Evolutionary conservation across 1,139 yeast species (phyloP), one percentile per base, ranked within the genome.

Genomic region (Spencermartinsiella ligniputridi): DNA sequence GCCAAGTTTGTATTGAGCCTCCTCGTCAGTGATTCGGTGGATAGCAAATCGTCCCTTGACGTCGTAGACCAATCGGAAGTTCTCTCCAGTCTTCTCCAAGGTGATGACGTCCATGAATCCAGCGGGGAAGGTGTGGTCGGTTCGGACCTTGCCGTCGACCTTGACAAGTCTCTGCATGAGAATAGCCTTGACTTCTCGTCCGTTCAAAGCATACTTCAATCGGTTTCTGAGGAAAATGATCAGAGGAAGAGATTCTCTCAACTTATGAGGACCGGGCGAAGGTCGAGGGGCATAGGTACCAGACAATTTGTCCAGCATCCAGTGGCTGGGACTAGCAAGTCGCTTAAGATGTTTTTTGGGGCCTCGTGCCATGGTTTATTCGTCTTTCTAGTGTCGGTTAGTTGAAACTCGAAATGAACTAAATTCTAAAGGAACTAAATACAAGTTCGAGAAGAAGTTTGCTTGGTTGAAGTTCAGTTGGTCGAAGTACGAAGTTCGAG

Each of bases 301-400:
- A 74, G 97, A 86, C 79, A 94, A 81, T 81, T 94, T 94, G 95
- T 92, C 98, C 82, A 94, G 86, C 95, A 94, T 87, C 98, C 98
- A 94, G 85, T 94, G 98, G 81, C 90, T 85, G 81, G 99, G 99
- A 72, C 97, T 97, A 72, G 96, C 95, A 75, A 88, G 82, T 80
- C 96, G 86, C 84, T 88, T 88, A 75, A 89, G 81, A 74, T 89
- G 97, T 83, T 89, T 89, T 90, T 88, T 88, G 85, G 92, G 95
- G 84, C 95, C 95, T 84, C 95, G 83, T 79, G 89, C 94, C 95
- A 85, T 85, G 75, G 76, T 11, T 22, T 11, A 6, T 22, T 22
- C n/a, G n/a, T n/a, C n/a, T n/a, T n/a, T n/a, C n/a, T n/a, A n/a
- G n/a, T n/a, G n/a, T n/a, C n/a, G n/a, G n/a, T n/a, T n/a, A n/a